phyloP scores from a whole-genome alignment of 129 eudicot genomes.

The Saussurea involucrata region DNA sequence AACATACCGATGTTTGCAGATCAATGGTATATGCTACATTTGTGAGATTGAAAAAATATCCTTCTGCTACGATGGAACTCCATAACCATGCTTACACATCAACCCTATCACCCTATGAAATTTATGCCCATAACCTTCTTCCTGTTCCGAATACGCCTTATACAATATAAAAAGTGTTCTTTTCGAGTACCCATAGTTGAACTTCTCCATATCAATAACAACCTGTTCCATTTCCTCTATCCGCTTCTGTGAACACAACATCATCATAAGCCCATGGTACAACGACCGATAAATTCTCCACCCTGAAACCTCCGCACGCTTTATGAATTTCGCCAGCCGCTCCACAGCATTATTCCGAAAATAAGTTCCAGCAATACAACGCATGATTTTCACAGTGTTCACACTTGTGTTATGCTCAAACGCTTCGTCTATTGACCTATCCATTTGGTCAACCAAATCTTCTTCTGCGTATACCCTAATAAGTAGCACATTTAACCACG shows the following conservation, averaged over 20 bases:
- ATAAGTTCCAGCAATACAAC: constrained; percentile 48
- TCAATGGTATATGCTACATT: constrained; percentile 3
- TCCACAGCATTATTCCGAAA: constrained; percentile 59
- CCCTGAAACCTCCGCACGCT: constrained; percentile 61
- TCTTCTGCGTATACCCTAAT: constrained; percentile 73
- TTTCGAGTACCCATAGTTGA: constrained; percentile 39
- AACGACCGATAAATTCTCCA: constrained; percentile 68
- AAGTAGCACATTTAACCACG: constrained; percentile 73
- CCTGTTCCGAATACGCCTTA: constrained; percentile 46
- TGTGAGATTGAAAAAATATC: neutral
- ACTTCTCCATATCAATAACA: constrained; percentile 65
- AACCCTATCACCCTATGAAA: constrained; percentile 47
- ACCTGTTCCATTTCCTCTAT: constrained; percentile 84
- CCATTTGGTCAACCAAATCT: constrained; percentile 63
- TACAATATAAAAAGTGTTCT: constrained; percentile 55
- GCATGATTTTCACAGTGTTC: constrained; percentile 38
- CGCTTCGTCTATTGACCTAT: constrained; percentile 59
- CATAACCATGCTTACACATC: constrained; percentile 67
- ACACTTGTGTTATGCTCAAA: constrained; percentile 53
- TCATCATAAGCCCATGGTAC: constrained; percentile 70
- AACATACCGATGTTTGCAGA: neutral
- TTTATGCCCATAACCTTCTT: constrained; percentile 38
- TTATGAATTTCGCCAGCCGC: constrained; percentile 56
- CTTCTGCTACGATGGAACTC: constrained; percentile 16
- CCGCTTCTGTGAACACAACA: constrained; percentile 60